Base-by-base conservation (phyloP, 2,329 filamentous ascomycete genomes). In the Scedosporium boydii region DNA sequence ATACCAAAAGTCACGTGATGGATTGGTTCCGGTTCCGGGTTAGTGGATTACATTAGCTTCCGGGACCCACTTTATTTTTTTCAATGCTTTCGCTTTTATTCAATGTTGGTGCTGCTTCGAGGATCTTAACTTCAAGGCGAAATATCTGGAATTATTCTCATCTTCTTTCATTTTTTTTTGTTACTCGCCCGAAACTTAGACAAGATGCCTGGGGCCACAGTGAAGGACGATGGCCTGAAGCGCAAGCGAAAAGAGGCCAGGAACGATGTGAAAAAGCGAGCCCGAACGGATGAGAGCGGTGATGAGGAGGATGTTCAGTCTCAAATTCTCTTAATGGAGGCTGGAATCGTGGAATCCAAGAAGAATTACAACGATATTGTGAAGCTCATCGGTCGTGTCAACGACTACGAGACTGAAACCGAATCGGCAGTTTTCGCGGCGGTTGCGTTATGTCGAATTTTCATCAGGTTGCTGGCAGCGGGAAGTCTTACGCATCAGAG, bases 331-430 rank as follows among this genome's bases (percentile, higher is more conserved):
- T 77, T 85, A 61, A 82, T 97, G 62, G 93, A 97, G 76, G 81
- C 85, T 66, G 87, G 90, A 63, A 92, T 98, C 62, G 76, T 92
- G 65, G 87, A 95, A 73, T 96, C 92, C 59, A 89, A 87, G 70
- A 91, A 92, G 74, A 85, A 96, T 75, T 96, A 96, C 80, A 96
- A 96, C 79, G 91, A 96, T 71, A 93, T 98, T 69, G 82, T 85
- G 6, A 84, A 82, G 10, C 77, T 98, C 44, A 78, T 96, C 56
- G 81, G 81, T 51, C 82, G 68, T 16, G 74, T 75, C 55, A 86
- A 69, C 75, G 85, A 44, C 72, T 72, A 70, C 59, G 74, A 81
- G 2, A 72, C 78, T 21, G 78, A 82, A 18, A 73, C 78, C 1
- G 82, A 87, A 53, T 78, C 84, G 3, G 80, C 84, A 10, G 78